phyloP scores from a whole-genome alignment of 306 rosid species.

The Ceratonia siliqua region DNA sequence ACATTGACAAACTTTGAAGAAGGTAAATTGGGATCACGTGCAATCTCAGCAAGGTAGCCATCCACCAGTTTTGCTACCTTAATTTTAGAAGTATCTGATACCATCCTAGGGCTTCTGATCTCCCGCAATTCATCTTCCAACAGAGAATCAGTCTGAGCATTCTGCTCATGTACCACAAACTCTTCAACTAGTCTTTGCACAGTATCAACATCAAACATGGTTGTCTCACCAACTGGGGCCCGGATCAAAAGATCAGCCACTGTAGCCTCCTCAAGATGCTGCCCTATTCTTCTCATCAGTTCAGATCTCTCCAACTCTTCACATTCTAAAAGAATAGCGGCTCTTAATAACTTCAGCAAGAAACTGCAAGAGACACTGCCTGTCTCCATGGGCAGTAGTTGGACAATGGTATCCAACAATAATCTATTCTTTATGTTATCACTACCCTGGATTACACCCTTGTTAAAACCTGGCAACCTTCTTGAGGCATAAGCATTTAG shows the following conservation, averaged over 20 bases:
- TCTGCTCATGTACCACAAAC: constrained; percentile 52
- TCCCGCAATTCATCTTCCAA: constrained; percentile 69
- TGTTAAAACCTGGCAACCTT: constrained; percentile 68
- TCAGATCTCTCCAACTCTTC: constrained; percentile 57
- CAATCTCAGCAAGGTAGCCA: constrained; percentile 79
- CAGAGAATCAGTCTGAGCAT: constrained; percentile 44
- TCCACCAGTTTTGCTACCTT: constrained; percentile 86
- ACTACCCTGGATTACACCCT: constrained; percentile 67
- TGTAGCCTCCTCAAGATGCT: constrained; percentile 74
- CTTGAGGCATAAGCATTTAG: constrained; percentile 71
- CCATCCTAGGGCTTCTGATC: constrained; percentile 59
- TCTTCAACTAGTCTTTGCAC: constrained; percentile 81
- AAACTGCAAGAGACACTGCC: constrained; percentile 65
- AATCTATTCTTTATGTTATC: constrained; percentile 55
- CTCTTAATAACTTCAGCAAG: constrained; percentile 64
- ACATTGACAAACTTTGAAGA: constrained; percentile 54
- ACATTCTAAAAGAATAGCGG: constrained; percentile 59
- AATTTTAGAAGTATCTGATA: constrained; percentile 57
- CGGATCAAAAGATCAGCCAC: constrained; percentile 68
- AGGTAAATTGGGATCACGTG: constrained; percentile 71
- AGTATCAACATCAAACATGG: constrained; percentile 55
- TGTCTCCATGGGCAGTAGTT: constrained; percentile 58
- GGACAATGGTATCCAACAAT: constrained; percentile 64
- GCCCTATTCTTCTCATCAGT: constrained; percentile 69
- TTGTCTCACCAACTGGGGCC: constrained; percentile 50